These are phyloP conservation scores for Tetracladium maxilliforme DNA, from an alignment of 2,329 filamentous ascomycete species.

Conservation along the genomic window DNA sequence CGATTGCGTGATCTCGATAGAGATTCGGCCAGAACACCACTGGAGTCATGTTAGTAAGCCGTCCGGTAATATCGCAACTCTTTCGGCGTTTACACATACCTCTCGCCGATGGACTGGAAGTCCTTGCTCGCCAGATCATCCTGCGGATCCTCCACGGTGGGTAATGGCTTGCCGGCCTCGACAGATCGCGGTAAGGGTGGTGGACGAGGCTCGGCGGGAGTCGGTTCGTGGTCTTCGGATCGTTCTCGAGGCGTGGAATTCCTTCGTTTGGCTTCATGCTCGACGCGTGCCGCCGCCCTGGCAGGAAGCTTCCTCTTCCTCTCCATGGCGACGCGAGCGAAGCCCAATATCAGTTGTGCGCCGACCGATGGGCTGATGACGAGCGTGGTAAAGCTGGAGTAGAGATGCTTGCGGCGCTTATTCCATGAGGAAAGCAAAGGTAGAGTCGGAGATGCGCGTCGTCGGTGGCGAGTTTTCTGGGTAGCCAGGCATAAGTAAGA, in stretches of 20 bases:
- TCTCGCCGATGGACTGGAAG: slow-evolving; percentile 62
- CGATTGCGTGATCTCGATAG: slow-evolving; percentile 56
- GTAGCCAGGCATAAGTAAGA: too few relatives aligned
- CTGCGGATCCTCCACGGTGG: slow-evolving; percentile 55
- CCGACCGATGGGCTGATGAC: too few relatives aligned
- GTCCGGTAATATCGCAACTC: slow-evolving; percentile 3
- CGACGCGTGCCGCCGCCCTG: slow-evolving; percentile 43
- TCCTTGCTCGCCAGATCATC: slow-evolving; percentile 46
- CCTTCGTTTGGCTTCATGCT: slow-evolving; percentile 44
- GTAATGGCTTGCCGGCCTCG: slow-evolving; percentile 51
- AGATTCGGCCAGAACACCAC: slow-evolving; percentile 62
- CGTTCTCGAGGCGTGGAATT: slow-evolving; percentile 37
- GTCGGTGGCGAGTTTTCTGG: too few relatives aligned
- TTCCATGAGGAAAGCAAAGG: too few relatives aligned
- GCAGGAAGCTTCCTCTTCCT: slow-evolving; percentile 50
- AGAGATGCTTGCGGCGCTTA: too few relatives aligned
- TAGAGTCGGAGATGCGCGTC: too few relatives aligned
- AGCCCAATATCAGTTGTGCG: too few relatives aligned
- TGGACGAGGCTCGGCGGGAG: slow-evolving; percentile 14
- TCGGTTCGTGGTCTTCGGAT: slow-evolving; percentile 30
- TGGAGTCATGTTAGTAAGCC: slow-evolving; percentile 17
- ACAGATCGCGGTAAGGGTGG: slow-evolving; percentile 44
- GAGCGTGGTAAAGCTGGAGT: too few relatives aligned
- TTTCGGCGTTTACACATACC: slow-evolving; percentile 24
- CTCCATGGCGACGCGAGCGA: too few relatives aligned